Percentiles rank a stretch among this genome's conserved stretches.
These are phyloP conservation scores for Solanum chilense DNA, from an alignment of 257 asterid genomes.

Conservation along the genomic window DNA sequence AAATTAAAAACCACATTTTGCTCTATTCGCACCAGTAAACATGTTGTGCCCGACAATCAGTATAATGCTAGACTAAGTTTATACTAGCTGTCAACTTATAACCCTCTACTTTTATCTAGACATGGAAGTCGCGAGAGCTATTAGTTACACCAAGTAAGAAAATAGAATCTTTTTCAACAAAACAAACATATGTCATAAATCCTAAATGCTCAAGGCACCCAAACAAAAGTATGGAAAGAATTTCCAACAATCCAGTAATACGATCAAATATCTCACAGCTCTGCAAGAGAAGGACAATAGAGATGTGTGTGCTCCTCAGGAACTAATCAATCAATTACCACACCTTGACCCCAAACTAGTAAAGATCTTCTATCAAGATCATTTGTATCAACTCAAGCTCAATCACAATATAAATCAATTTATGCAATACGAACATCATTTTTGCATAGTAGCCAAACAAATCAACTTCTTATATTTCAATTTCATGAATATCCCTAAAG, in stretches of 20 bases:
- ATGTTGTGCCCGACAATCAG: neutral
- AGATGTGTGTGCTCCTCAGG: neutral
- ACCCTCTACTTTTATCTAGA: neutral
- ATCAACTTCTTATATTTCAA: neutral
- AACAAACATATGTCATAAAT: neutral
- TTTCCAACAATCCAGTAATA: neutral
- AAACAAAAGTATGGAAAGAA: neutral
- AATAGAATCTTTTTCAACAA: neutral
- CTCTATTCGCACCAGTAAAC: neutral
- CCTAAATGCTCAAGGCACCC: neutral
- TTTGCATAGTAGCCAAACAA: neutral
- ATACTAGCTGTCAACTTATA: neutral
- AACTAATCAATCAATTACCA: neutral
- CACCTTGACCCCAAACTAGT: neutral
- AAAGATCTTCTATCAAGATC: neutral
- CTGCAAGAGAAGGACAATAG: neutral
- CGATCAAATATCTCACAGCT: neutral
- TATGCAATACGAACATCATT: neutral
- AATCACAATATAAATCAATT: neutral
- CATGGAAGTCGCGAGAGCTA: neutral
- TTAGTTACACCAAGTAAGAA: neutral
- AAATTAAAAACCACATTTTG: neutral
- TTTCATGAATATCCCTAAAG: neutral
- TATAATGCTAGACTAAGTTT: neutral
- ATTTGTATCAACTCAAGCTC: neutral